Percentiles rank a stretch among this genome's conserved stretches.
Conservation (phyloP, 2,329 filamentous ascomycete species). For the Gliomastix tumulicola region DNA sequence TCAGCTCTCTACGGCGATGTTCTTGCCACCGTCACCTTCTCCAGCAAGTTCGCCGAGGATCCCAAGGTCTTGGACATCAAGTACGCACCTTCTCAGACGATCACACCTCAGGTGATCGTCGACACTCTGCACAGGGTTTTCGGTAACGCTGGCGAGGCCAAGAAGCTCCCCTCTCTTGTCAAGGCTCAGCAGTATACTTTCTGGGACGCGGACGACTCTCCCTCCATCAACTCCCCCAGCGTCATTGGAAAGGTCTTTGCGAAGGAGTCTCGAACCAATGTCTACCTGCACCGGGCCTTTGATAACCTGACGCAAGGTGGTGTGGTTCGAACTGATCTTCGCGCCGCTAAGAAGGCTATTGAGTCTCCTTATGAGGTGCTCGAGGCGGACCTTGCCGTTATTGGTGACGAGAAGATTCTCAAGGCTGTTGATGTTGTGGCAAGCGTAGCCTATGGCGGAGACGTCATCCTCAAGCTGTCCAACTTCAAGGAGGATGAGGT, state of each 20-base stretch:
- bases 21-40: constrained; percentile 76
- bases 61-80: constrained; percentile 77
- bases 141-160: constrained; percentile 46
- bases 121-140: constrained; percentile 42
- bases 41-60: constrained; percentile 53
- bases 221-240: constrained; percentile 56
- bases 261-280: constrained; percentile 61
- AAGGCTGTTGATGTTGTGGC: constrained; percentile 69
- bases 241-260: constrained; percentile 55
- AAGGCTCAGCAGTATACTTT: constrained; percentile 81
- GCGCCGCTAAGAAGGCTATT: constrained; percentile 73
- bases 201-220: constrained; percentile 81
- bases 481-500: constrained; percentile 81
- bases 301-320: constrained; percentile 69
- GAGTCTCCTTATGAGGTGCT: constrained; percentile 79
- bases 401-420: constrained; percentile 75
- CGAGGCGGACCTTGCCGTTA: constrained; percentile 69
- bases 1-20: constrained; percentile 93
- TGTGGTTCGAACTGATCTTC: constrained; percentile 74
- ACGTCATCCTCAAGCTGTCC: constrained; percentile 68
- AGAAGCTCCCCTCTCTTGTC: constrained; percentile 33
- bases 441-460: constrained; percentile 62
- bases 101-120: constrained; percentile 49
- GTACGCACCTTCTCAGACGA: constrained; percentile 63
- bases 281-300: constrained; percentile 55